A percentile compares a stretch with the other conserved stretches of the same genome.
phyloP scores from a whole-genome alignment of 164 flowering plant species.

The Vitis riparia region DNA sequence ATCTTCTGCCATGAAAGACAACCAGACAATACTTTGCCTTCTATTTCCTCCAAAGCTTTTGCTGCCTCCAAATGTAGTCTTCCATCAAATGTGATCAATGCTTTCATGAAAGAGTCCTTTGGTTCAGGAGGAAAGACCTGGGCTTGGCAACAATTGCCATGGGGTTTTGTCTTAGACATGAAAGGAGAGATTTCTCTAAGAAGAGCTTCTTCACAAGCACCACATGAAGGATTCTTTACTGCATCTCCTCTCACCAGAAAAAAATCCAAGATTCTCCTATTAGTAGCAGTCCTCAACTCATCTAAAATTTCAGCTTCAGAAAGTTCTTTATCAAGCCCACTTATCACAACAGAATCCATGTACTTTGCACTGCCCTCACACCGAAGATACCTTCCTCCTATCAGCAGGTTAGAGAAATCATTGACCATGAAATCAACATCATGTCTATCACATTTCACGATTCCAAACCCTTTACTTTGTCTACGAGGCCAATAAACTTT shows the following conservation, averaged over 20 bases:
- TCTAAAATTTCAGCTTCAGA: slow-evolving; percentile 64
- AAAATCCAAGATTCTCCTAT: slow-evolving; percentile 51
- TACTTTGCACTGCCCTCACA: slow-evolving; percentile 41
- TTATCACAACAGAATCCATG: slow-evolving; percentile 42
- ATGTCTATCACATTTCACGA: slow-evolving; percentile 50
- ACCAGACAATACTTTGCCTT: slow-evolving; percentile 80
- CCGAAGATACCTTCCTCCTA: slow-evolving; percentile 50
- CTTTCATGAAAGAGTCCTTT: slow-evolving; percentile 58
- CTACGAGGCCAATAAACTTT: slow-evolving; percentile 87
- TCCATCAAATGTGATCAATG: slow-evolving; percentile 79
- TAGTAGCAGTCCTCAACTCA: slow-evolving; percentile 45
- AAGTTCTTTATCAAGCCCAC: slow-evolving; percentile 55
- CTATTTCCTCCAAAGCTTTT: slow-evolving; percentile 80
- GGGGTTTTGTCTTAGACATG: slow-evolving; percentile 58
- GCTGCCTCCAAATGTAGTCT: slow-evolving; percentile 94
- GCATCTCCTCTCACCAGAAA: slow-evolving; percentile 65
- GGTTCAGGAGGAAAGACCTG: slow-evolving; percentile 72
- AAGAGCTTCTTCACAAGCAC: slow-evolving; percentile 71
- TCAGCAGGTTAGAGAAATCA: slow-evolving; percentile 43
- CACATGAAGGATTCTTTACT: slow-evolving; percentile 43
- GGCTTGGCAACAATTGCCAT: slow-evolving; percentile 41
- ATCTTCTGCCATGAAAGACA: slow-evolving; percentile 89
- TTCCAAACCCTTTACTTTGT: slow-evolving; percentile 65
- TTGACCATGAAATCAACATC: slow-evolving; percentile 47
- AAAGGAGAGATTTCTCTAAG: slow-evolving; percentile 66